A percentile compares a stretch with the other conserved stretches of the same genome.
Conservation (phyloP, 2,329 filamentous ascomycete species). For the Tolypocladium album region DNA sequence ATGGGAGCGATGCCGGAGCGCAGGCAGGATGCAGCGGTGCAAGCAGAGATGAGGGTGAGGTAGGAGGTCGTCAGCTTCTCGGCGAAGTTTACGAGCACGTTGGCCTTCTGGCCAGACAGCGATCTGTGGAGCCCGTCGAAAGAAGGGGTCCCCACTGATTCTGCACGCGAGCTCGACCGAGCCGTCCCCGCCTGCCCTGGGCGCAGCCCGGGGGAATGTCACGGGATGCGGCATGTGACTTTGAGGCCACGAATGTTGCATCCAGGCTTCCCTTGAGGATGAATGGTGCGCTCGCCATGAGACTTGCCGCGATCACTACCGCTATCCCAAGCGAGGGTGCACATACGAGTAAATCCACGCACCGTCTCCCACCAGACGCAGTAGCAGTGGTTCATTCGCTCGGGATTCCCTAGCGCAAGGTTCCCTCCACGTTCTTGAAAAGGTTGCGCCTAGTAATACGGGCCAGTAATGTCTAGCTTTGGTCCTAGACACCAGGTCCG, state of each 20-base stretch:
- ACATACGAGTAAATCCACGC: not conserved
- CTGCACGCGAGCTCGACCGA: not conserved
- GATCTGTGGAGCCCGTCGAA: slow-evolving; percentile 3
- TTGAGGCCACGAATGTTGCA: not conserved
- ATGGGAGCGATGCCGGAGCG: slow-evolving; percentile 13
- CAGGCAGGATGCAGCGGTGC: slow-evolving; percentile 13
- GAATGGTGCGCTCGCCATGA: not conserved
- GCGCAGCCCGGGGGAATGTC: slow-evolving; percentile 3
- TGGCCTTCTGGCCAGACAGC: slow-evolving; percentile 8
- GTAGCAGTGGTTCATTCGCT: not conserved
- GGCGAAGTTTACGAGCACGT: slow-evolving; percentile 11
- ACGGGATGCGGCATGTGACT: slow-evolving; percentile 12
- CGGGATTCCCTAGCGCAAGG: not conserved
- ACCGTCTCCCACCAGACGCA: not conserved
- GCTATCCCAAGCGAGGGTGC: not conserved
- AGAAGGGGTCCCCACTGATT: not conserved
- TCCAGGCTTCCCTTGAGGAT: not conserved
- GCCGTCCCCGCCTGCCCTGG: not conserved
- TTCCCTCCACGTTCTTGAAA: no score
- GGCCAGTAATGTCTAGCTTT: not conserved
- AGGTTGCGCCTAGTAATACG: not conserved
- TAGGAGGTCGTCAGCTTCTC: slow-evolving; percentile 28
- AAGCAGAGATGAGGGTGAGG: slow-evolving; percentile 25
- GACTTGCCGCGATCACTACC: not conserved
- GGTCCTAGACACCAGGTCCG: not conserved